Percentiles rank a stretch among this genome's conserved stretches.
phyloP scores from a whole-genome alignment of 2,329 filamentous ascomycete species.

The Arthrobotrys entomopaga region DNA sequence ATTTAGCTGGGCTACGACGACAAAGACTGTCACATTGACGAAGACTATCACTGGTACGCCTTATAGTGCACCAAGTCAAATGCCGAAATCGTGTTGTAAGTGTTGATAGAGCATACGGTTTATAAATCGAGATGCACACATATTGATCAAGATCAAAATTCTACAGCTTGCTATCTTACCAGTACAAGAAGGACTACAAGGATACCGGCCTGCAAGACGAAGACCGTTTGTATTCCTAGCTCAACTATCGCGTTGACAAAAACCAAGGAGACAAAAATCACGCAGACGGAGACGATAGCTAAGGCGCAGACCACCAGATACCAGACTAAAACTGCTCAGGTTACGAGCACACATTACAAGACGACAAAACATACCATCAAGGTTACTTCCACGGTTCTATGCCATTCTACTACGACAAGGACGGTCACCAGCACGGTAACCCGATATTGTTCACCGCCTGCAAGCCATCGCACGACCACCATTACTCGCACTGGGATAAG shows the following conservation, averaged over 20 bases:
- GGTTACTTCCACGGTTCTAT: not conserved
- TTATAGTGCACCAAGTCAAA: not conserved
- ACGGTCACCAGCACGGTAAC: not conserved
- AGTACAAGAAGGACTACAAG: not conserved
- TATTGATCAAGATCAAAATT: not conserved
- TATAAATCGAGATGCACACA: not conserved
- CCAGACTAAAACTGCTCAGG: not conserved
- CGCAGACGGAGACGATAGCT: not conserved
- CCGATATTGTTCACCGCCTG: too few species aligned
- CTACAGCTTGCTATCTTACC: constrained; percentile 5
- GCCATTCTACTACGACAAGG: not conserved
- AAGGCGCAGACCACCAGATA: constrained; percentile 2
- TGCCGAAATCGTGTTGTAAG: not conserved
- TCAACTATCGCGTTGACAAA: not conserved
- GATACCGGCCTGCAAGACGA: constrained; percentile 5
- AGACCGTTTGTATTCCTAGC: constrained; percentile 1
- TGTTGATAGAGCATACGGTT: not conserved
- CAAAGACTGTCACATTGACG: constrained; percentile 1
- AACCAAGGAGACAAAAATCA: constrained; percentile 2
- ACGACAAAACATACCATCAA: not conserved
- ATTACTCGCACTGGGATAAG: too few species aligned
- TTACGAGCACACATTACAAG: not conserved
- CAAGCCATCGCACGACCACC: too few species aligned
- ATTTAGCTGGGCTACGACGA: not conserved
- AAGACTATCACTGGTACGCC: not conserved